phyloP scores from a whole-genome alignment of 352 stramenopile genomes.

The Phytophthora pistaciae region DNA sequence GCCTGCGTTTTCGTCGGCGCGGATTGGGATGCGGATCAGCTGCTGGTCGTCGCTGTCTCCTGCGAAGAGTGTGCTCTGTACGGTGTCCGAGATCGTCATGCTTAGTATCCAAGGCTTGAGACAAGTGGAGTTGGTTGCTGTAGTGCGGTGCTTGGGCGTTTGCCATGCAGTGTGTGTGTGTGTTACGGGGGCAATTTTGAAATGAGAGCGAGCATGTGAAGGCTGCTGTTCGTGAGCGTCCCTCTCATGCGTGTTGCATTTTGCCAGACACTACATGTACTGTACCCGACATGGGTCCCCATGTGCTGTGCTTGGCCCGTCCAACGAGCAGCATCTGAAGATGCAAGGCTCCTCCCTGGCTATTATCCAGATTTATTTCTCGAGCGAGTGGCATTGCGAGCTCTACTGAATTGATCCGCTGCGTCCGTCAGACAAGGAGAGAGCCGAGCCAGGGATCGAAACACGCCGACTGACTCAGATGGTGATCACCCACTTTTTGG shows the following conservation, averaged over 20 bases:
- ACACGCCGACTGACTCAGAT: conserved; percentile 12
- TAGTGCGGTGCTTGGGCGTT: not conserved
- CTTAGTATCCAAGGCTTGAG: not conserved
- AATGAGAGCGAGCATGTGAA: conserved; percentile 13
- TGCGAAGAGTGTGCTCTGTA: conserved; percentile 31
- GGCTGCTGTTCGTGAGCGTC: not conserved
- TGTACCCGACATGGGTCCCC: no score
- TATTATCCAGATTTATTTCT: conserved; percentile 43
- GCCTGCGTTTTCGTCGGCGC: conserved; percentile 7
- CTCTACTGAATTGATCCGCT: conserved; percentile 28
- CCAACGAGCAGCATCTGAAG: conserved; percentile 24
- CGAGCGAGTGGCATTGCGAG: conserved; percentile 13
- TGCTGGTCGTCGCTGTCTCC: conserved; percentile 32
- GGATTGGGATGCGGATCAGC: conserved; percentile 32
- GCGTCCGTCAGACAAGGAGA: conserved; percentile 21
- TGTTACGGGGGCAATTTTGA: conserved; percentile 19
- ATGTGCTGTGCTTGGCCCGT: conserved; percentile 5
- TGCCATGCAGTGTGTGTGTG: conserved; percentile 12
- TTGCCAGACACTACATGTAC: conserved; percentile 15
- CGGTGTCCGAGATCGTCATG: conserved; percentile 33
- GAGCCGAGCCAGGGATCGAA: not conserved
- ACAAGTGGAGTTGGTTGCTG: conserved; percentile 1
- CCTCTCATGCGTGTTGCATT: conserved; percentile 14
- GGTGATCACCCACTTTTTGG: conserved; percentile 8
- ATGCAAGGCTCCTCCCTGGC: conserved; percentile 21